Evolutionary conservation across 495 filamentous ascomycete species (phyloP).

Genomic region (Lepraria neglecta): DNA sequence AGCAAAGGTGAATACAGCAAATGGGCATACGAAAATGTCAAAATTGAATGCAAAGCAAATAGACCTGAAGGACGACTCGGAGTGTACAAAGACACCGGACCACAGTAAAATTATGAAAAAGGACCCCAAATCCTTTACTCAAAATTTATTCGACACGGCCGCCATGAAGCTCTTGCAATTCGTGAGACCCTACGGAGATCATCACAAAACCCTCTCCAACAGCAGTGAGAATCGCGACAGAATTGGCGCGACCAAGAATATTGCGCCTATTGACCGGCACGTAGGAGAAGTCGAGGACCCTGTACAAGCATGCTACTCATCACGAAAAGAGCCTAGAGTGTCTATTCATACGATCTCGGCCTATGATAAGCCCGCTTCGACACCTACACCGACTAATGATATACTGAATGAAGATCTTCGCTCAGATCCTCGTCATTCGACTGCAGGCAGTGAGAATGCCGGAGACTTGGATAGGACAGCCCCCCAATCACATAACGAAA

Average conservation of each 20-base stretch:
- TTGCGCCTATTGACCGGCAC: background rate
- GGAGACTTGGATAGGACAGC: background rate
- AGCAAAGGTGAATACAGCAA: background rate
- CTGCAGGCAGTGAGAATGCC: background rate
- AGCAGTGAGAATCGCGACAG: background rate
- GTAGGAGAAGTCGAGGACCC: background rate
- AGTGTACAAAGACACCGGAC: background rate
- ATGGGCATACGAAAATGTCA: background rate
- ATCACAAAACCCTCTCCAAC: background rate
- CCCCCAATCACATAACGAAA: background rate
- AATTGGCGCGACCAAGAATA: background rate
- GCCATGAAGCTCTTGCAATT: constrained; percentile 66
- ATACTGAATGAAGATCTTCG: background rate
- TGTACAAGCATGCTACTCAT: background rate
- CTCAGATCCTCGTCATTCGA: background rate
- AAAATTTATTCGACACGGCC: constrained; percentile 74
- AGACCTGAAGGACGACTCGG: background rate
- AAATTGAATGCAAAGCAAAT: background rate
- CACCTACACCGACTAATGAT: too few species aligned
- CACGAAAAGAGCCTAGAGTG: background rate
- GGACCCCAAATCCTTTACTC: constrained; percentile 79
- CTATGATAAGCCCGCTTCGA: background rate
- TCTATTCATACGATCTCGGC: background rate
- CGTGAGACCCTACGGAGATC: background rate
- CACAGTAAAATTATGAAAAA: constrained; percentile 47